Conservation (phyloP, 768 basidiomycete species). For the Boletus bicolor region DNA sequence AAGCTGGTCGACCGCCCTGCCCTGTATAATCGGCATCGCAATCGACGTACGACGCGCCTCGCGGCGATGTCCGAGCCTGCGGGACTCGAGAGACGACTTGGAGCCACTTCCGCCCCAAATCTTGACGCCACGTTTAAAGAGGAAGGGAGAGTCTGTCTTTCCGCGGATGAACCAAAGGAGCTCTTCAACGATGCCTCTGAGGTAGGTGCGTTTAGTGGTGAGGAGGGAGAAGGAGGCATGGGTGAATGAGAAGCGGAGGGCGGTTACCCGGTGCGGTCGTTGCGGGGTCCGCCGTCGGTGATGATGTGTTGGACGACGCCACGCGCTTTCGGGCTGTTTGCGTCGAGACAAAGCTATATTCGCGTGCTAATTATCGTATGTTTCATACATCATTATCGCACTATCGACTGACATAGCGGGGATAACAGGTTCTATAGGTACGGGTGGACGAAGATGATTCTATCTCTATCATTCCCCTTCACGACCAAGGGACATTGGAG, state of each 20-base stretch:
- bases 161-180: slow-evolving; percentile 93
- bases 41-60: slow-evolving; percentile 77
- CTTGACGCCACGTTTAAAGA: slow-evolving; percentile 70
- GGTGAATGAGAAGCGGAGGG: slow-evolving; percentile 86
- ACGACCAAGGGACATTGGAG: too few relatives aligned
- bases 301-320: slow-evolving; percentile 69
- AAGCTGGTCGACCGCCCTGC: slow-evolving; percentile 83
- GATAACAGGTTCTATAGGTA: too few relatives aligned
- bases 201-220: slow-evolving; percentile 93
- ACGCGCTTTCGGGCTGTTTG: too few relatives aligned
- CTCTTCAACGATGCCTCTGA: slow-evolving; percentile 89
- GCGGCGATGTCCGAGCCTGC: too few relatives aligned
- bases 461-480: too few relatives aligned
- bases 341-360: background rate
- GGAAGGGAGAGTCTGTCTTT: slow-evolving; percentile 72
- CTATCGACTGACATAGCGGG: too few relatives aligned
- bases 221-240: slow-evolving; percentile 78
- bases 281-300: slow-evolving; percentile 68
- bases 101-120: slow-evolving; percentile 99
- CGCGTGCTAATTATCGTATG: too few relatives aligned
- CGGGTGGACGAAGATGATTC: too few relatives aligned
- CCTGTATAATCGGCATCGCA: slow-evolving; percentile 78
- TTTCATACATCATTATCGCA: too few relatives aligned
- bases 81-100: slow-evolving; percentile 76
- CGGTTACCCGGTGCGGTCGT: slow-evolving; percentile 80